phyloP scores from a whole-genome alignment of 495 filamentous ascomycete genomes.

The Hypomontagnella monticulosa region DNA sequence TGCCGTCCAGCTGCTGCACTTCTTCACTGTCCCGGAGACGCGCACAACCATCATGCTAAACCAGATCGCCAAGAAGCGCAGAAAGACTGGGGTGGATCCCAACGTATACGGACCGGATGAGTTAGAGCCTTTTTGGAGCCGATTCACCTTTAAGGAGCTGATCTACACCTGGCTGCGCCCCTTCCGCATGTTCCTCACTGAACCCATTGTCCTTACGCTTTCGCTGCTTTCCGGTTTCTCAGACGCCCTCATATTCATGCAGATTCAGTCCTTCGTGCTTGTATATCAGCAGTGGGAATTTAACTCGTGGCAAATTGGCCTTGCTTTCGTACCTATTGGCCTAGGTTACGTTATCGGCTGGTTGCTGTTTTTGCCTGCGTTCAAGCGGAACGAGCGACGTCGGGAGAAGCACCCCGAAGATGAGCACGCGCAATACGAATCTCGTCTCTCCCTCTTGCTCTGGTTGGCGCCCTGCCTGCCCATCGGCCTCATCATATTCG shows the following conservation, averaged over 20 bases:
- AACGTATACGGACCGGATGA: conserved; percentile 73
- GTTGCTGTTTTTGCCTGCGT: conserved; percentile 69
- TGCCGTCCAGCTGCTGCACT: conserved; percentile 70
- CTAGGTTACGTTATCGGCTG: conserved; percentile 74
- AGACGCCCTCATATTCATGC: conserved; percentile 85
- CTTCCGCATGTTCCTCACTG: conserved; percentile 80
- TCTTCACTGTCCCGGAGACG: conserved; percentile 75
- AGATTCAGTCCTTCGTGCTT: conserved; percentile 71
- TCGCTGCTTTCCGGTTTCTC: conserved; percentile 79
- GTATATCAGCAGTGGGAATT: conserved; percentile 75
- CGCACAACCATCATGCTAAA: conserved; percentile 74
- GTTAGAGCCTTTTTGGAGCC: conserved; percentile 58
- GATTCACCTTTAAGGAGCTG: conserved; percentile 65
- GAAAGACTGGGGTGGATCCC: conserved; percentile 61
- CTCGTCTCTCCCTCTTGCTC: conserved; percentile 65
- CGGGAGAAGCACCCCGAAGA: conserved; percentile 62
- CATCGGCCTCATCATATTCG: conserved; percentile 75
- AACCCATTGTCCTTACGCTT: conserved; percentile 77
- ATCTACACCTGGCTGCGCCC: conserved; percentile 72
- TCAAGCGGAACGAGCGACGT: conserved; percentile 64
- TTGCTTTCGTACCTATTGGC: conserved; percentile 71
- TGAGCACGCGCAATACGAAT: conserved; percentile 69
- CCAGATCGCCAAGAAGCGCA: conserved; percentile 69
- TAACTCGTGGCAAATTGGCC: conserved; percentile 61
- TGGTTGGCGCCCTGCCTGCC: conserved; percentile 72